Evolutionary conservation across 1,284 basidiomycete species (phyloP), one percentile per base, ranked within the genome.

Genomic region (Pseudozyma hubeiensis): DNA sequence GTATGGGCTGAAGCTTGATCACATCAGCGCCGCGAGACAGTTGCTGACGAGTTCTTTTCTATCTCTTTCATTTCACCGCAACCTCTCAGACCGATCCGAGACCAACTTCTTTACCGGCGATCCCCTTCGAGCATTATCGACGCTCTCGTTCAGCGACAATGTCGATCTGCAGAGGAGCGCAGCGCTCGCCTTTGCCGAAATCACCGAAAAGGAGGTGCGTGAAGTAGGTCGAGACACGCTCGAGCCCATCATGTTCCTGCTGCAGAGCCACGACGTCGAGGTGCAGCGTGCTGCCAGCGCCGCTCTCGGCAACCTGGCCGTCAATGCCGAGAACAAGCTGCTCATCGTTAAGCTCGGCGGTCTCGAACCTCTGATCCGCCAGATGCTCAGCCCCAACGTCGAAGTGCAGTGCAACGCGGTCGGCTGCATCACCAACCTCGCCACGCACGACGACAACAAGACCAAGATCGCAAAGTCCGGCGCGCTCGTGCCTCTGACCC

Each of bases 391-490:
- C 80, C 95, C 96, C 6, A 99, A 99, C 84, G 96, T 99, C 43
- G 97, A 99, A 85, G 97, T 99, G 2, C 97, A 99, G 85, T 99
- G 97, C 87, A 99, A 99, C 84, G 97, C 97, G n/a, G 97, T 99
- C 39, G 97, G 97, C 39, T 99, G 97, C 85, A 95, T 99, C 60
- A 99, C 97, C 39, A 99, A 99, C 85, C 88, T 99, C 57, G 97
- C 97, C 17, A 99, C 96, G 2, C 96, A 99, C 86, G 95, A 99
- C 83, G 97, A 99, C 85, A 99, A 99, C 89, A 99, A 99, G 89
- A 97, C 95, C 52, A 97, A 97, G 89, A 99, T 99, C 72, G 97
- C 97, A 57, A 98, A 98, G 87, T 98, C 95, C 5, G 97, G 97
- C 54, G 97, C 97, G 14, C 88, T 99, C 53, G 94, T 98, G 30